Conservation (phyloP, 176 grass and related monocot species). For the Cocos nucifera region DNA sequence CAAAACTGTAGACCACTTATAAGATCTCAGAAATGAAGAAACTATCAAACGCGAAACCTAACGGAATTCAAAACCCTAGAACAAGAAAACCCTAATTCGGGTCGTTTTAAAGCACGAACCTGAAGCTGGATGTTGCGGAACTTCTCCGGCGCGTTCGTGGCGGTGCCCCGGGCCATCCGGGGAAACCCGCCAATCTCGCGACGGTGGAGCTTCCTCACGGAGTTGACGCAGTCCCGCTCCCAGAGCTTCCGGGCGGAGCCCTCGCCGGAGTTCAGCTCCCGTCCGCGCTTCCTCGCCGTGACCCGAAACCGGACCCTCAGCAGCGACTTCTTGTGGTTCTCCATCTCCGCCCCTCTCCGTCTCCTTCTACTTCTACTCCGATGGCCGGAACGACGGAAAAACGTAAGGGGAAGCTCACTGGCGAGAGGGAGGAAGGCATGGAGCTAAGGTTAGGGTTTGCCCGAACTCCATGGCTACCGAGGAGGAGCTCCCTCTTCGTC, state of each 20-base stretch:
- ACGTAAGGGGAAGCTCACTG: not conserved
- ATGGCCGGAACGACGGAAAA: too few relatives aligned
- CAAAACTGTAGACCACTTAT: too few relatives aligned
- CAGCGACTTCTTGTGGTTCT: conserved; percentile 14
- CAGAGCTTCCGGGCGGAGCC: conserved; percentile 7
- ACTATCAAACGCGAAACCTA: too few relatives aligned
- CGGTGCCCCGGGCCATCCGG: conserved; percentile 6
- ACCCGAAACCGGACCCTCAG: conserved; percentile 18
- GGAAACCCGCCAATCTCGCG: conserved; percentile 25
- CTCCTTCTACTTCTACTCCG: not conserved
- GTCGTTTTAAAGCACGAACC: not conserved
- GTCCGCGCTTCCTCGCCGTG: conserved; percentile 10
- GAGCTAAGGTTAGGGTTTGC: conserved; percentile 2
- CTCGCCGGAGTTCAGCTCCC: not conserved
- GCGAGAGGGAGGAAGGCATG: not conserved
- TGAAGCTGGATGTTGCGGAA: conserved; percentile 23
- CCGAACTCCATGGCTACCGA: not conserved
- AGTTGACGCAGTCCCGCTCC: conserved; percentile 15
- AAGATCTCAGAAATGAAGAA: too few relatives aligned
- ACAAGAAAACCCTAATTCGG: too few relatives aligned
- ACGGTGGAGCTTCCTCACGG: conserved; percentile 24
- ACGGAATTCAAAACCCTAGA: not conserved
- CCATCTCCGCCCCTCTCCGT: conserved; percentile 1
- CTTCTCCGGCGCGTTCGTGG: conserved; percentile 12
- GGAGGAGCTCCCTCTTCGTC: not conserved